These are phyloP conservation scores for Przewalskia tangutica DNA, from an alignment of 257 asterid species.

Conservation along the genomic window DNA sequence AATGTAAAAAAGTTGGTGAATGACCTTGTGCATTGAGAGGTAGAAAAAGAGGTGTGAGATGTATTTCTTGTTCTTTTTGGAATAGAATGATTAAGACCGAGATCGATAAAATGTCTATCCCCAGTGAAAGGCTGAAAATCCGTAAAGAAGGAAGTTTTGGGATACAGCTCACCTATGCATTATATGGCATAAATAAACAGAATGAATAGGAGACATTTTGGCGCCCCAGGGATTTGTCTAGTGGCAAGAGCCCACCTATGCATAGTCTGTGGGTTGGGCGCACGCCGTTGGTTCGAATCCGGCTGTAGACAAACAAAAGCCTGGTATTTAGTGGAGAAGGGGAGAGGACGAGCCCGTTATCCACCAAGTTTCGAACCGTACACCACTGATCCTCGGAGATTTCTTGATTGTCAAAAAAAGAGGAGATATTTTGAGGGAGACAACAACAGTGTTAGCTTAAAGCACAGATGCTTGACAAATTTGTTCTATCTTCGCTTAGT, in stretches of 20 bases:
- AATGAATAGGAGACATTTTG: neutral
- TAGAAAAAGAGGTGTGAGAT: neutral
- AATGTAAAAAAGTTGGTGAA: neutral
- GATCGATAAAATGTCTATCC: neutral
- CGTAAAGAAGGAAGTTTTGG: neutral
- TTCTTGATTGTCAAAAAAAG: neutral
- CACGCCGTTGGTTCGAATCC: neutral
- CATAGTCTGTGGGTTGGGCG: neutral
- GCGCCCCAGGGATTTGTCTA: neutral
- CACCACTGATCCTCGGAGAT: neutral
- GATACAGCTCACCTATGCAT: neutral
- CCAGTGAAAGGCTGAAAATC: neutral
- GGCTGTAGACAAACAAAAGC: neutral
- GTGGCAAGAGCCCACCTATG: neutral
- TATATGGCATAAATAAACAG: neutral
- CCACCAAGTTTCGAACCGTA: neutral
- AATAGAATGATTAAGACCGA: neutral
- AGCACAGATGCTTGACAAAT: neutral
- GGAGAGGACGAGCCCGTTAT: neutral
- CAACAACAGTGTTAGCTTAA: neutral
- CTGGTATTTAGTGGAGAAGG: neutral
- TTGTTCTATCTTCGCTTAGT: neutral
- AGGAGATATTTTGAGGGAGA: neutral
- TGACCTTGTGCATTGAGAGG: neutral
- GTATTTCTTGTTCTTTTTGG: neutral